Conservation (phyloP, 306 rosid genomes). For the Citrullus amarus region DNA sequence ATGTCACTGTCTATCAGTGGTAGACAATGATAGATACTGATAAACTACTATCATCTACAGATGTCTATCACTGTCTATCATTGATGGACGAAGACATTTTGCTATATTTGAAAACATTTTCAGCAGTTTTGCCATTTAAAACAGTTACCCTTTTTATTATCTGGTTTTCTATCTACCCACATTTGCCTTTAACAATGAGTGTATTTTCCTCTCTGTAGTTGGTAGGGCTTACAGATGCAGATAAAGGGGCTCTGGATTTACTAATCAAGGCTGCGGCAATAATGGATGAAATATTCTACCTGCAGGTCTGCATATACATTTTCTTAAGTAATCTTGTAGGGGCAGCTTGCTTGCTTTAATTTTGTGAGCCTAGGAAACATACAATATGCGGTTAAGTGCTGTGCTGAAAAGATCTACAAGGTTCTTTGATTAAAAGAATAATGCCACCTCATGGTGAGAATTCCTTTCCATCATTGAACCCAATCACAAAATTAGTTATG, state of each 20-base stretch:
- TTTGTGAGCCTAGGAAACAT: background rate
- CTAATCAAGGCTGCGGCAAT: conserved; percentile 67
- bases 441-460: conserved; percentile 1
- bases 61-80: no score
- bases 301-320: conserved; percentile 42
- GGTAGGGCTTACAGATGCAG: conserved; percentile 56
- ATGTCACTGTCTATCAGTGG: no score
- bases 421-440: background rate
- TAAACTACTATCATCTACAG: no score
- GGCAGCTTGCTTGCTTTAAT: background rate
- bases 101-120: no score
- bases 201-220: conserved; percentile 34
- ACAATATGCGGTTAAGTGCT: background rate
- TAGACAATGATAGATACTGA: no score
- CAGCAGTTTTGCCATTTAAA: no score
- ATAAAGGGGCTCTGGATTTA: conserved; percentile 52
- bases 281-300: conserved; percentile 68
- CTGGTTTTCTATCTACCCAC: background rate
- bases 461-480: background rate
- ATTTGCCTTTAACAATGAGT: background rate
- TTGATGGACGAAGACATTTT: no score
- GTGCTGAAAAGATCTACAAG: background rate
- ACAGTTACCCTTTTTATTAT: background rate
- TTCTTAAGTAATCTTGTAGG: background rate
- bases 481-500: background rate